phyloP scores from a whole-genome alignment of 2,329 filamentous ascomycete genomes.

The Aspergillus intermedius region DNA sequence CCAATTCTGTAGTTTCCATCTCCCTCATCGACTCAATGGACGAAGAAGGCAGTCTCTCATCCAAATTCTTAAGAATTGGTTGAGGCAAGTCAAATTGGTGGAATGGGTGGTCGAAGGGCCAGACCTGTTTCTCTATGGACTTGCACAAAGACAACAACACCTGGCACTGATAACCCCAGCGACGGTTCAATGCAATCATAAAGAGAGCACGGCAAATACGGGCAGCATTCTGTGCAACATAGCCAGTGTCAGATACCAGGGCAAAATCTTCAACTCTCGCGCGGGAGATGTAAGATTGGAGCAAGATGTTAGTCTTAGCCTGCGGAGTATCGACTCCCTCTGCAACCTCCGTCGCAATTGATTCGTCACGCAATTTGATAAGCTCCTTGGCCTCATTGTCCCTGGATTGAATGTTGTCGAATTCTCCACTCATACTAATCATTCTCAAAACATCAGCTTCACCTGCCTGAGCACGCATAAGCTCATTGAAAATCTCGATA shows the following conservation, averaged over 20 bases:
- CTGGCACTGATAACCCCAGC: conserved; percentile 93
- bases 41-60: conserved; percentile 65
- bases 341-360: conserved; percentile 70
- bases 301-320: conserved; percentile 88
- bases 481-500: conserved; percentile 90
- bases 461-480: conserved; percentile 79
- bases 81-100: conserved; percentile 89
- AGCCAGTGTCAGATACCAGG: conserved; percentile 81
- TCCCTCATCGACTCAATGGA: conserved; percentile 81
- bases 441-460: conserved; percentile 92
- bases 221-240: conserved; percentile 91
- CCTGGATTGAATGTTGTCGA: conserved; percentile 90
- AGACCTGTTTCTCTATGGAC: conserved; percentile 92
- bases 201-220: conserved; percentile 92
- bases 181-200: conserved; percentile 91
- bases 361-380: conserved; percentile 62
- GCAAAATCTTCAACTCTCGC: conserved; percentile 89
- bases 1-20: conserved; percentile 89
- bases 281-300: conserved; percentile 90
- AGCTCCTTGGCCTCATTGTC: conserved; percentile 88
- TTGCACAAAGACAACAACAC: conserved; percentile 89
- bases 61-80: conserved; percentile 74
- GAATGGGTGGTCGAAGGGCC: conserved; percentile 91
- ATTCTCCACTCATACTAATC: conserved; percentile 96
- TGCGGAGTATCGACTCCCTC: conserved; percentile 63